These are phyloP conservation scores for Quercus berberidifolia DNA, from an alignment of 306 rosid species.

Conservation along the genomic window DNA sequence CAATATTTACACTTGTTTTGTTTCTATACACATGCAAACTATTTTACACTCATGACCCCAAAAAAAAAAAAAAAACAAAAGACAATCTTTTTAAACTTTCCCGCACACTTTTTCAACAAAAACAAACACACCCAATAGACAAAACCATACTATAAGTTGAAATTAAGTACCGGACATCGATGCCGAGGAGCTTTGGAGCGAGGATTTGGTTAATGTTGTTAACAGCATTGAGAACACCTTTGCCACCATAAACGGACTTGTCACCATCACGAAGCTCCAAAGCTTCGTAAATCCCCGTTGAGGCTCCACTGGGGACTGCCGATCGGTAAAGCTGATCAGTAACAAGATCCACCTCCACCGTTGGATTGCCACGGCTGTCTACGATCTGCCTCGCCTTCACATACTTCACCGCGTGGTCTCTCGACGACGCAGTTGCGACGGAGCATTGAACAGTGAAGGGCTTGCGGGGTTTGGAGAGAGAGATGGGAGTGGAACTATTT, in stretches of 20 bases:
- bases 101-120: neutral
- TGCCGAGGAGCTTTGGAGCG: conserved; percentile 82
- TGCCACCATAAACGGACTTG: conserved; percentile 77
- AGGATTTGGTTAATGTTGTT: conserved; percentile 69
- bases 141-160: neutral
- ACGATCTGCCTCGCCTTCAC: conserved; percentile 92
- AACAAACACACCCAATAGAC: neutral
- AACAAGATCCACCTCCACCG: conserved; percentile 92
- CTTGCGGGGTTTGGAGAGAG: conserved; percentile 12
- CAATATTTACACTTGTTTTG: no score
- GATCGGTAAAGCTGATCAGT: conserved; percentile 85
- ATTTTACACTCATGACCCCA: no score
- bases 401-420: conserved; percentile 55
- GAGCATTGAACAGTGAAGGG: conserved; percentile 45
- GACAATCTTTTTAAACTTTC: no score
- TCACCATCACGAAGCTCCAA: conserved; percentile 94
- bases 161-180: conserved; percentile 68
- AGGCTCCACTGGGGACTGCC: conserved; percentile 96
- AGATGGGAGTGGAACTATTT: conserved; percentile 4
- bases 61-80: no score
- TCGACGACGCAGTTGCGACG: conserved; percentile 35
- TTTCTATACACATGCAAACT: no score
- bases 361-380: conserved; percentile 96
- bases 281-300: conserved; percentile 97
- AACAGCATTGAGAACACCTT: conserved; percentile 88